Evolutionary conservation across 1,284 basidiomycete species (phyloP).

Genomic region (Omphalotus olearius): DNA sequence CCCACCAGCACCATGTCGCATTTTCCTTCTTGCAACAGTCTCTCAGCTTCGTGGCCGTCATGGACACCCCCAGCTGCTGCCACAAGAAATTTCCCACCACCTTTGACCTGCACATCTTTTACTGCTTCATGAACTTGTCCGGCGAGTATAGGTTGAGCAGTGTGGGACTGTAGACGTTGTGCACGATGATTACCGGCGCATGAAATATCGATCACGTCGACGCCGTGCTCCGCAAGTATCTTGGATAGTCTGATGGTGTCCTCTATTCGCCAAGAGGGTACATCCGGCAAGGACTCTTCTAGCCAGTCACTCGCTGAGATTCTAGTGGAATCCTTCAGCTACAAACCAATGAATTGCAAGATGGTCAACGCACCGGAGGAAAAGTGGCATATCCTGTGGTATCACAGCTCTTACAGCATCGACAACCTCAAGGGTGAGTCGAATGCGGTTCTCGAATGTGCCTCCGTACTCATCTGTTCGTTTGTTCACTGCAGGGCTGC

Average conservation of each 20-base stretch:
- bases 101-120: slow-evolving; percentile 30
- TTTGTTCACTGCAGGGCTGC: slow-evolving; percentile 63
- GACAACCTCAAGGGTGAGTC: slow-evolving; percentile 57
- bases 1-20: slow-evolving; percentile 59
- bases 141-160: slow-evolving; percentile 46
- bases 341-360: background rate
- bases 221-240: slow-evolving; percentile 52
- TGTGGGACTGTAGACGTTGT: slow-evolving; percentile 41
- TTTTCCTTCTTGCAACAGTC: slow-evolving; percentile 51
- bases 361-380: slow-evolving; percentile 49
- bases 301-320: slow-evolving; percentile 63
- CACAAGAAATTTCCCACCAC: slow-evolving; percentile 33
- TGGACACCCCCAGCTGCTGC: slow-evolving; percentile 60
- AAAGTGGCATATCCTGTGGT: slow-evolving; percentile 58
- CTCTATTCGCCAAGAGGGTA: slow-evolving; percentile 57
- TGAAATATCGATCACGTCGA: slow-evolving; percentile 67
- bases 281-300: slow-evolving; percentile 43
- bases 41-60: slow-evolving; percentile 51
- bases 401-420: slow-evolving; percentile 50
- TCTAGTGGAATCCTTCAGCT: slow-evolving; percentile 21
- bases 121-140: slow-evolving; percentile 55
- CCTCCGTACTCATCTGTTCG: slow-evolving; percentile 75
- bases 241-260: slow-evolving; percentile 52
- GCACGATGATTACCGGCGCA: slow-evolving; percentile 51
- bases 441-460: slow-evolving; percentile 64